Percentiles rank a stretch among this genome's conserved stretches.
phyloP scores from a whole-genome alignment of 2,329 filamentous ascomycete species.

The Escovopsis sp. region DNA sequence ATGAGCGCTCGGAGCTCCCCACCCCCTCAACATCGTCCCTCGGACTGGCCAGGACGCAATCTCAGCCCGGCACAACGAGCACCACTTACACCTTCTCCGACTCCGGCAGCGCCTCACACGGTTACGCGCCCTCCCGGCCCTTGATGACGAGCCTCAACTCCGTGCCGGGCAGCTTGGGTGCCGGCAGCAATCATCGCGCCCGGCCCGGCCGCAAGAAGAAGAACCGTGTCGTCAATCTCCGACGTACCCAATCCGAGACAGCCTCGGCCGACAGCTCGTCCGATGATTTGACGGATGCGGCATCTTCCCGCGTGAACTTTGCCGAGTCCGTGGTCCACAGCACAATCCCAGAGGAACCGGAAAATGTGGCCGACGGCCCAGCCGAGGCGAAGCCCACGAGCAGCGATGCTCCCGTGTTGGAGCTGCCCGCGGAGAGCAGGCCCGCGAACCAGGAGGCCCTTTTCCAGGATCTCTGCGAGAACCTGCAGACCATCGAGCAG shows the following conservation, averaged over 20 bases:
- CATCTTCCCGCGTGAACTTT: conserved; percentile 41
- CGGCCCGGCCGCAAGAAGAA: conserved; percentile 63
- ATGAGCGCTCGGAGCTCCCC: conserved; percentile 40
- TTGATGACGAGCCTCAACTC: conserved; percentile 50
- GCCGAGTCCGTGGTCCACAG: conserved; percentile 45
- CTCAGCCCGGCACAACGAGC: conserved; percentile 39
- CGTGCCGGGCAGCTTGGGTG: conserved; percentile 44
- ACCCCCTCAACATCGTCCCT: conserved; percentile 33
- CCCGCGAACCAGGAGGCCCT: conserved; percentile 15
- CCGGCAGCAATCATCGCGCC: conserved; percentile 47
- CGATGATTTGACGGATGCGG: conserved; percentile 34
- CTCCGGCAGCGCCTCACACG: conserved; percentile 47
- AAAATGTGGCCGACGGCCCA: conserved; percentile 27
- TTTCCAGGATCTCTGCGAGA: conserved; percentile 10
- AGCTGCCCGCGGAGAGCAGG: too few relatives aligned
- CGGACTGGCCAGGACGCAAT: conserved; percentile 47
- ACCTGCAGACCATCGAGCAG: conserved; percentile 11
- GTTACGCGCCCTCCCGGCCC: conserved; percentile 51
- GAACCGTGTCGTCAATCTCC: conserved; percentile 67
- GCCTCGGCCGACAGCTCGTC: conserved; percentile 36
- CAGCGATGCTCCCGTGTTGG: neutral
- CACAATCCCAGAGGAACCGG: conserved; percentile 45
- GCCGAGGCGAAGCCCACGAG: conserved; percentile 3
- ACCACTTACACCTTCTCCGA: conserved; percentile 65
- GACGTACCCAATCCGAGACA: conserved; percentile 43